Percentiles rank a stretch among this genome's conserved stretches.
phyloP scores from a whole-genome alignment of 495 filamentous ascomycete species.

The Neurospora terricola region DNA sequence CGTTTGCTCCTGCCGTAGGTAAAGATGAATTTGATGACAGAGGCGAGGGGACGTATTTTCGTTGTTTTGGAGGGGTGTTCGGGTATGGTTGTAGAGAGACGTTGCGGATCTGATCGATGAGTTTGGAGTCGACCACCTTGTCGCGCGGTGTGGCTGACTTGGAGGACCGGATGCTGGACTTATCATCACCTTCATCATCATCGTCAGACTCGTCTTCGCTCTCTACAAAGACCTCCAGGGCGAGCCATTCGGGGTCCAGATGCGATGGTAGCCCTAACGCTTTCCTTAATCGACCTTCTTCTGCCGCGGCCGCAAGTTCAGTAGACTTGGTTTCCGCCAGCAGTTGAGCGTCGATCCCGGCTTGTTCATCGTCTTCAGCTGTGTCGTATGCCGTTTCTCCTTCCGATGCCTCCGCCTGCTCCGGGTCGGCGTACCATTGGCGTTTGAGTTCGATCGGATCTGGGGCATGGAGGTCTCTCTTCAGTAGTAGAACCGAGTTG shows the following conservation, averaged over 20 bases:
- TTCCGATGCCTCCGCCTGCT: background rate
- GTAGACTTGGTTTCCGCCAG: constrained; percentile 32
- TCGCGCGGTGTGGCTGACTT: background rate
- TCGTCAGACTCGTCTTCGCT: constrained; percentile 39
- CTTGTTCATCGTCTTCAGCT: constrained; percentile 35
- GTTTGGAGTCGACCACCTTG: constrained; percentile 25
- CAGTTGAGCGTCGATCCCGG: constrained; percentile 61
- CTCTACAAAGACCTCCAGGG: constrained; percentile 76
- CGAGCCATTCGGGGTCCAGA: constrained; percentile 91
- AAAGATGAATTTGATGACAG: background rate
- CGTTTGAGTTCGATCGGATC: constrained; percentile 44
- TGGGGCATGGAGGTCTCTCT: constrained; percentile 67
- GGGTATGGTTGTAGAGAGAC: constrained; percentile 28
- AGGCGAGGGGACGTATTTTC: background rate
- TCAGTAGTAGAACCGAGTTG: constrained; percentile 78
- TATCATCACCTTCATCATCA: constrained; percentile 21
- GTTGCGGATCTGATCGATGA: constrained; percentile 30
- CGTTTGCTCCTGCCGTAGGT: background rate
- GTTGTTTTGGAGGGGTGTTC: constrained; percentile 6
- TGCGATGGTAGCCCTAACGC: constrained; percentile 64
- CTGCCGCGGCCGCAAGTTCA: background rate
- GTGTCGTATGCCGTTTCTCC: background rate
- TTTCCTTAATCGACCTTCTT: constrained; percentile 14
- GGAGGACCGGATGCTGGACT: background rate
- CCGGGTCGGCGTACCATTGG: constrained; percentile 14